Conservation (phyloP, 1,284 basidiomycete genomes). For the Calocybe gambosa region DNA sequence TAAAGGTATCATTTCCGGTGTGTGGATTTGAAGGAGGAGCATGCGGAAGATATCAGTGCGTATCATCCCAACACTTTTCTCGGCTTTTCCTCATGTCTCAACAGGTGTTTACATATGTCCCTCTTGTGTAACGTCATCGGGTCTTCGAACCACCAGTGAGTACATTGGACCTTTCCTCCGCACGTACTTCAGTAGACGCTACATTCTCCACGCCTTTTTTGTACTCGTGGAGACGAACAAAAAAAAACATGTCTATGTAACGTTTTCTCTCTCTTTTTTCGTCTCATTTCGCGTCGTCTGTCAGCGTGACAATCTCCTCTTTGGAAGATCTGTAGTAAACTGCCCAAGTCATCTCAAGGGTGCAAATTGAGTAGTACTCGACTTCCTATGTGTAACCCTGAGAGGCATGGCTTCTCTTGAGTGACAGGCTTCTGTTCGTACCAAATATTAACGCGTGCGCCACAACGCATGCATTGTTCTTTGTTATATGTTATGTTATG, state of each 20-base stretch:
- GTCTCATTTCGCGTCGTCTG: slow-evolving; percentile 13
- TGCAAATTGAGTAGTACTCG: slow-evolving; percentile 17
- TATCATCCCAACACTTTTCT: neutral
- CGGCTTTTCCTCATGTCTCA: neutral
- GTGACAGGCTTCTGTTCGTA: slow-evolving; percentile 11
- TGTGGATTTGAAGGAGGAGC: slow-evolving; percentile 14
- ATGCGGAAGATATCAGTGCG: slow-evolving; percentile 16
- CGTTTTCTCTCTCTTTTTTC: slow-evolving; percentile 22
- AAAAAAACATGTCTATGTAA: slow-evolving; percentile 28
- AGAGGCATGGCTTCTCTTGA: slow-evolving; percentile 19
- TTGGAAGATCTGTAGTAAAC: slow-evolving; percentile 18
- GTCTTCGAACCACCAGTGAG: slow-evolving; percentile 73
- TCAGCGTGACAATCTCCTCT: slow-evolving; percentile 17
- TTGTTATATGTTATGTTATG: neutral
- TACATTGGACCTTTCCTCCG: slow-evolving; percentile 31
- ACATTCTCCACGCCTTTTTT: slow-evolving; percentile 27
- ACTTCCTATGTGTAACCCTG: slow-evolving; percentile 20
- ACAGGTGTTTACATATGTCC: slow-evolving; percentile 68
- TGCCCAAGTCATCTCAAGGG: slow-evolving; percentile 18
- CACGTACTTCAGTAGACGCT: slow-evolving; percentile 28
- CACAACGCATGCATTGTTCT: neutral
- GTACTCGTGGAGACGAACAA: slow-evolving; percentile 20
- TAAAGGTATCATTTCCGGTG: slow-evolving; percentile 15
- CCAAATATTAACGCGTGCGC: slow-evolving; percentile 3
- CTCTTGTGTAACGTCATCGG: slow-evolving; percentile 57